These are phyloP conservation scores for Teratosphaeria pseudoeucalypti DNA, from an alignment of 2,329 filamentous ascomycete species.

Conservation along the genomic window DNA sequence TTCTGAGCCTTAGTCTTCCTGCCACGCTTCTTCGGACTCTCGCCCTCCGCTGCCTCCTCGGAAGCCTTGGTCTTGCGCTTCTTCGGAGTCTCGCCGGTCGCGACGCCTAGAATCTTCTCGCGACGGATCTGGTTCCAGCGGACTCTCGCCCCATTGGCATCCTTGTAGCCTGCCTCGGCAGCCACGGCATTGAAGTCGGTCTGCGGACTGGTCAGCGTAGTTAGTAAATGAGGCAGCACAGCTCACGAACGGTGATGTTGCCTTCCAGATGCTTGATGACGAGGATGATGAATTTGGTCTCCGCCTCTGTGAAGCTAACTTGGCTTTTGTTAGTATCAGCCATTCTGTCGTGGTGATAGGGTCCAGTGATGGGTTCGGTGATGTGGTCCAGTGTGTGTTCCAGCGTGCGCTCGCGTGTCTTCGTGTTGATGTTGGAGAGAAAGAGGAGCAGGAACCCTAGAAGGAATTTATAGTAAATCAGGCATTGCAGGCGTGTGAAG, in stretches of 20 bases:
- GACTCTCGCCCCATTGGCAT: slow-evolving; percentile 11
- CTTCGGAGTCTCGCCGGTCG: slow-evolving; percentile 7
- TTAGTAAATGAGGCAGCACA: neutral
- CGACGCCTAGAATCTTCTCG: slow-evolving; percentile 13
- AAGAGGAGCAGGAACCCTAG: neutral
- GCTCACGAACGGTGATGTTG: slow-evolving; percentile 12
- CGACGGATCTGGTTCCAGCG: slow-evolving; percentile 17
- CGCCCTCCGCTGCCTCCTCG: neutral
- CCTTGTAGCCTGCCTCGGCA: slow-evolving; percentile 15
- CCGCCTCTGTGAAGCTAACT: slow-evolving; percentile 12
- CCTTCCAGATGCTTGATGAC: slow-evolving; percentile 17
- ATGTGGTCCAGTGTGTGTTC: neutral
- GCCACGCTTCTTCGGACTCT: slow-evolving; percentile 1
- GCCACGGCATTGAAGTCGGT: slow-evolving; percentile 18
- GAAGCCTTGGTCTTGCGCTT: slow-evolving; percentile 8
- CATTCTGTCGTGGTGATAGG: neutral
- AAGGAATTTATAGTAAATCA: neutral
- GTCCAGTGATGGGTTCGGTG: neutral
- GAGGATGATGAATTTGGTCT: slow-evolving; percentile 15
- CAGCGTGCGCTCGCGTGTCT: neutral
- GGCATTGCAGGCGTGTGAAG: neutral
- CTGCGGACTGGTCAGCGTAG: slow-evolving; percentile 4
- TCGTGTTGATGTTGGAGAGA: neutral
- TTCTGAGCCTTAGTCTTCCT: slow-evolving; percentile 6
- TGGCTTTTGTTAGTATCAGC: slow-evolving; percentile 1